Conservation (phyloP, 257 asterid species). For the Vinca minor region DNA sequence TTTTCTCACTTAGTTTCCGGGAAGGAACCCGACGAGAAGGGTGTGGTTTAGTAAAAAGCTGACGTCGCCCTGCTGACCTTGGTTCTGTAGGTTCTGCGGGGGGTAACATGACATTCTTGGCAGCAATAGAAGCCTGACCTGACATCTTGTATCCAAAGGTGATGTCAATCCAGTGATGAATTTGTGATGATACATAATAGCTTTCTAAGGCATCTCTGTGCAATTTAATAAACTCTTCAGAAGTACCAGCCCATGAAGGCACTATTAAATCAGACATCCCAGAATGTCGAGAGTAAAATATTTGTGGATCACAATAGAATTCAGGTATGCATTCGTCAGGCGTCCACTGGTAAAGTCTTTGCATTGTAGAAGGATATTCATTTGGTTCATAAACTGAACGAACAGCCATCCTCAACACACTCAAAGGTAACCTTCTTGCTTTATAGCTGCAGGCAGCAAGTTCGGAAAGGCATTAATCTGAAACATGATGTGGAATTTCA, state of each 20-base stretch:
- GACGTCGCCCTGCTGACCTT: constrained; percentile 81
- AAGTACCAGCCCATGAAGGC: constrained; percentile 84
- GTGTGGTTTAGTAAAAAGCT: constrained; percentile 81
- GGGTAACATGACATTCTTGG: constrained; percentile 90
- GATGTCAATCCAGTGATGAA: constrained; percentile 93
- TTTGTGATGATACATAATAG: constrained; percentile 50
- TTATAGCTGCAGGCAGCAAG: constrained; percentile 98
- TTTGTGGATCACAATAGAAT: constrained; percentile 76
- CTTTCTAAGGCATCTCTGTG: constrained; percentile 85
- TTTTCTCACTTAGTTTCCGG: constrained; percentile 19
- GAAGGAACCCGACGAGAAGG: constrained; percentile 52
- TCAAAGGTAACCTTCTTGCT: constrained; percentile 91
- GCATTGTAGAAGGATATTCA: constrained; percentile 96
- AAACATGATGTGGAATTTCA: constrained; percentile 90
- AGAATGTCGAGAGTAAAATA: constrained; percentile 69
- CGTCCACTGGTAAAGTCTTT: constrained; percentile 92
- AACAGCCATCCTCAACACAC: constrained; percentile 69
- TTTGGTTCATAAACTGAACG: constrained; percentile 99
- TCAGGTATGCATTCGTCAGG: constrained; percentile 99
- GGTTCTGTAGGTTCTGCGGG: constrained; percentile 46
- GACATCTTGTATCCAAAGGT: constrained; percentile 94
- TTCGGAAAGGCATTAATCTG: constrained; percentile 96
- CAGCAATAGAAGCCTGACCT: constrained; percentile 80
- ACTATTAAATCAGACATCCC: constrained; percentile 95
- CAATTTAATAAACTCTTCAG: constrained; percentile 77